Percentiles rank a stretch among this genome's conserved stretches.
Evolutionary conservation across 2,329 filamentous ascomycete genomes (phyloP).

Genomic region (Fusarium clavum): DNA sequence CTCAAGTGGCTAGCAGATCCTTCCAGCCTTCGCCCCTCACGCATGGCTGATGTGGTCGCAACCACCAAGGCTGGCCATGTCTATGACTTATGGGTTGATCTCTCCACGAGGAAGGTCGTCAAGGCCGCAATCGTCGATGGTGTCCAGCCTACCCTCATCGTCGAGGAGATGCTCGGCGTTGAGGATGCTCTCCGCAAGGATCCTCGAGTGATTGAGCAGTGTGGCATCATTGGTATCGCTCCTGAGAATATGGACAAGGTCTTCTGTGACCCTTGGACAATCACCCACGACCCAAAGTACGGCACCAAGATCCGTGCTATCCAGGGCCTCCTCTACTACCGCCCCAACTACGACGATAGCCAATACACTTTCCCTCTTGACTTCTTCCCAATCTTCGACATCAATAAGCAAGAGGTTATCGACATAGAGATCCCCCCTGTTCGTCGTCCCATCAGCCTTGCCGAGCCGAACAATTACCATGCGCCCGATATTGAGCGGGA

Average conservation of each 20-base stretch:
- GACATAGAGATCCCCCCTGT: constrained; percentile 86
- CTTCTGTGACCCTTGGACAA: constrained; percentile 96
- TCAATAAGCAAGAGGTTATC: constrained; percentile 80
- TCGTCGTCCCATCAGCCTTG: constrained; percentile 78
- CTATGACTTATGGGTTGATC: constrained; percentile 83
- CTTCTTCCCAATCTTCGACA: constrained; percentile 92
- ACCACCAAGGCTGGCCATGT: constrained; percentile 72
- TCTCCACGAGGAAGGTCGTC: constrained; percentile 73
- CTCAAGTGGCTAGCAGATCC: constrained; percentile 82
- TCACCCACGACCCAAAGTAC: constrained; percentile 91
- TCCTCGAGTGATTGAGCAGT: constrained; percentile 90
- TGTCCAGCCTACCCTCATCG: constrained; percentile 89
- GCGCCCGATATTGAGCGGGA: constrained; percentile 76
- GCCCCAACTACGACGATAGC: constrained; percentile 84
- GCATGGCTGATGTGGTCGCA: too few relatives aligned
- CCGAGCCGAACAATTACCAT: constrained; percentile 82
- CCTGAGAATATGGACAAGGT: constrained; percentile 92
- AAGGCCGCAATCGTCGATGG: constrained; percentile 81
- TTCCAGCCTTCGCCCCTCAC: constrained; percentile 52
- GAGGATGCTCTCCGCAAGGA: constrained; percentile 82
- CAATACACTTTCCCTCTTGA: constrained; percentile 94
- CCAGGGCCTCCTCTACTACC: constrained; percentile 96
- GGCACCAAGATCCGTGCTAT: constrained; percentile 83
- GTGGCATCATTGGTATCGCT: constrained; percentile 82
- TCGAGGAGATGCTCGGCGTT: constrained; percentile 87